A percentile compares a stretch with the other conserved stretches of the same genome.
Conservation (phyloP, 2,329 filamentous ascomycete genomes). For the Cryoendolithus antarcticus region DNA sequence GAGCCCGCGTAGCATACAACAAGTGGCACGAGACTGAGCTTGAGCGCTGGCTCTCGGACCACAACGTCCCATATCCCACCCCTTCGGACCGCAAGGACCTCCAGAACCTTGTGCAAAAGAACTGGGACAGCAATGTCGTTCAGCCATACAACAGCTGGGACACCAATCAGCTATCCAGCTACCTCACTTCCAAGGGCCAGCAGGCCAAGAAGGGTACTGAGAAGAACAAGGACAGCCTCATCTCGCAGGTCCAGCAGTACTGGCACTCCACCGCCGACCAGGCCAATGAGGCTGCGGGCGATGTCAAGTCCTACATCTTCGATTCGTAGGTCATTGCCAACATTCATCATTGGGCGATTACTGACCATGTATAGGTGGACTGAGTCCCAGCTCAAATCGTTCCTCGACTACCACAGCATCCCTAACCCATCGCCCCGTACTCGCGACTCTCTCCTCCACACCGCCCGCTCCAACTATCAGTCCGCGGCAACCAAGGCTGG, state of each 20-base stretch:
- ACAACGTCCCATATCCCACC: conserved; percentile 81
- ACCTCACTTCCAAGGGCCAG: conserved; percentile 58
- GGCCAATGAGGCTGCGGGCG: conserved; percentile 57
- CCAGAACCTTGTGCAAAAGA: conserved; percentile 75
- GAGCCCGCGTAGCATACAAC: conserved; percentile 63
- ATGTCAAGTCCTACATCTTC: conserved; percentile 81
- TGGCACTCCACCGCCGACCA: conserved; percentile 75
- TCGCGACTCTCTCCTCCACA: conserved; percentile 67
- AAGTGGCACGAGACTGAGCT: conserved; percentile 98
- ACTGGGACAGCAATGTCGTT: conserved; percentile 72
- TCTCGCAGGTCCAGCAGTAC: conserved; percentile 55
- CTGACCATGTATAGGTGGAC: conserved; percentile 56
- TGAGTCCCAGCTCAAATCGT: conserved; percentile 85
- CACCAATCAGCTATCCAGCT: conserved; percentile 51
- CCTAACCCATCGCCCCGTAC: conserved; percentile 78
- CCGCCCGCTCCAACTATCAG: conserved; percentile 72
- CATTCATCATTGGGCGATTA: conserved; percentile 6
- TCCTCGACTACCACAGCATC: conserved; percentile 78
- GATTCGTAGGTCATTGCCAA: conserved; percentile 46
- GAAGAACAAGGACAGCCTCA: conserved; percentile 54
- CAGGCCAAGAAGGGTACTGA: conserved; percentile 55
- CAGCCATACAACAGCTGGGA: conserved; percentile 70
- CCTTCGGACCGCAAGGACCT: conserved; percentile 87
- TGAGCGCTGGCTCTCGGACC: conserved; percentile 88
- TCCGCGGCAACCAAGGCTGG: conserved; percentile 59